Evolutionary conservation across 2,329 filamentous ascomycete genomes (phyloP), one percentile per base, ranked within the genome.

Genomic region (Trichoderma breve): DNA sequence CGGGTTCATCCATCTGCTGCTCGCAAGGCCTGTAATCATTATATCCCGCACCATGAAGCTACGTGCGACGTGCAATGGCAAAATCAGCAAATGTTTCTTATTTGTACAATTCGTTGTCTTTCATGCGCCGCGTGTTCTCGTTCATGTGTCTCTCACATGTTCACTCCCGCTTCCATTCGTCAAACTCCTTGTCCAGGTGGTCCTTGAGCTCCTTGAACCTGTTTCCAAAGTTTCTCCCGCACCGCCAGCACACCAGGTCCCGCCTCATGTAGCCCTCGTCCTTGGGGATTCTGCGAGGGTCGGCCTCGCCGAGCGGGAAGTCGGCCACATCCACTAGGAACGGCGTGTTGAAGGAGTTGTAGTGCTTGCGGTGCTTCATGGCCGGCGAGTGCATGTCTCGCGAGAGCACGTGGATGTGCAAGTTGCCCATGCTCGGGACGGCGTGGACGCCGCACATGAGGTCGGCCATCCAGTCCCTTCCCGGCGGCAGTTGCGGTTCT

Each of bases 321-420:
- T 95, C 92, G 26, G 90, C 90, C 30, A 98, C 78, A 18, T 87
- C 85, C 14, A 98, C 88, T 26, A 99, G 88, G 80, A 98, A 99
- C 4, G 88, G 88, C 67, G 95, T 97, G 36, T 89, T 90, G 82
- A 98, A 98, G 74, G 92, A 96, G 78, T 96, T 93, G 82, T 98
- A 98, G 82, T 98, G 96, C 80, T 94, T 95, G 74, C 90, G 87
- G 79, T 95, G 90, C 82, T 91, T 93, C 81, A 98, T 75, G 60
- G 86, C 87, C 12, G 88, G 86, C 47, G 91, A 94, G 76, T 89
- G 86, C 86, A 93, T 91, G 79, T 99, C 96, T 21, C 89, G 85
- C 51, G 92, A 93, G 71, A 98, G 82, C 34, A 98, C 89, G 81
- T 99, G 96, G 4, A 98, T 86, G 81, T 99, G 96, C 70, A 98